Conservation (phyloP, 164 flowering plant species). For the Sextonia rubra region DNA sequence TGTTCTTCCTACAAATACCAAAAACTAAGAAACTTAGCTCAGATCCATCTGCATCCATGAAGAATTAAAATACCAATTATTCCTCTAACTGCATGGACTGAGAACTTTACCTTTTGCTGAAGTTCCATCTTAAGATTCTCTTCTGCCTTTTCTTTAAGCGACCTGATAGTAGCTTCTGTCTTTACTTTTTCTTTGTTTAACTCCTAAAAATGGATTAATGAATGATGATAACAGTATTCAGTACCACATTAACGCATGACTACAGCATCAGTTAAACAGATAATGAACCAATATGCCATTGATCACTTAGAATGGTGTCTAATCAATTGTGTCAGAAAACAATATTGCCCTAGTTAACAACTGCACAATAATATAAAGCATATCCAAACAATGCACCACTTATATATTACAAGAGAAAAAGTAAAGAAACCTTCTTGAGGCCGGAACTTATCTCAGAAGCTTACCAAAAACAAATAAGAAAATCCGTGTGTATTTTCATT, state of each 20-base stretch:
- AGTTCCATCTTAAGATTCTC: constrained; percentile 68
- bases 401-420: too few relatives aligned
- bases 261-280: too few relatives aligned
- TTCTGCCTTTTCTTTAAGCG: constrained; percentile 79
- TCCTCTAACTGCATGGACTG: background rate
- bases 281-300: too few relatives aligned
- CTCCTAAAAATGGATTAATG: constrained; percentile 41
- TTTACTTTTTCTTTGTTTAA: constrained; percentile 71
- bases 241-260: background rate
- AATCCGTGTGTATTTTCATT: too few relatives aligned
- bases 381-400: too few relatives aligned
- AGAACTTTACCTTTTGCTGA: constrained; percentile 60
- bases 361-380: too few relatives aligned
- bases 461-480: too few relatives aligned
- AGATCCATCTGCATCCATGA: background rate
- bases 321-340: too few relatives aligned
- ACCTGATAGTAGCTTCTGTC: constrained; percentile 65
- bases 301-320: too few relatives aligned
- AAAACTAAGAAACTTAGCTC: background rate
- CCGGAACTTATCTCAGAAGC: too few relatives aligned
- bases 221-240: background rate
- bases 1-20: constrained; percentile 61
- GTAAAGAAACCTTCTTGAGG: too few relatives aligned
- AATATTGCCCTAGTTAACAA: too few relatives aligned
- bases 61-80: background rate